Base-by-base conservation (phyloP, 352 stramenopile species). In the Phytophthora boehmeriae region DNA sequence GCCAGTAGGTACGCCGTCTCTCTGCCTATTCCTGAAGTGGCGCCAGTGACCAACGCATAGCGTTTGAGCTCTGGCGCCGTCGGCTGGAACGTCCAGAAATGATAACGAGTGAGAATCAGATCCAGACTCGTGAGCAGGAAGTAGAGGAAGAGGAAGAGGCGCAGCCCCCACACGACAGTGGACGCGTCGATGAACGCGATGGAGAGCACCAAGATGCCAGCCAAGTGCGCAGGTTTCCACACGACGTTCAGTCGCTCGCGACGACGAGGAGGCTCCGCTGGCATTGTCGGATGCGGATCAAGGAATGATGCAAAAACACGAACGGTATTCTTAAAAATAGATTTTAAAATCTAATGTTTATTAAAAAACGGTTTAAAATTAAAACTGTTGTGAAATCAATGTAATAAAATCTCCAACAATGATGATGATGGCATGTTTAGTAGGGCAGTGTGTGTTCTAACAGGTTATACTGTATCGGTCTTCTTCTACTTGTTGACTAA, bases 1-100 rank as follows among this genome's bases (percentile, higher is more conserved):
- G 84, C 85, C 20, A 97, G 73, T 45, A 85, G 45, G 62, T 87
- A 94, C 44, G 86, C 85, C 64, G 92, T 92, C 59, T 92, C 88
- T 13, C 71, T 63, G 1, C 89, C 89, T 19, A 97, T 71, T 0
- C 89, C 89, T 0, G 72, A 73, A 0, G 83, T 85, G 8, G 89
- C 88, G 17, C 89, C 89, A 0, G 86, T 96, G 34, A 96, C 63
- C 28, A 95, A 48, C 17, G 78, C 84, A 38, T 78, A 93, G 11
- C 68, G 76, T 59, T 88, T 82, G 20, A 71, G 64, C 57, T 80
- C 59, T 13, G 81, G 81, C 16, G 49, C 58, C 42, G 81, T 73
- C 4, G 78, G 65, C 66, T 85, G 54, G 56, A 89, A 88, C 5
- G 25, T 61, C 81, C 83, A 90, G 14, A 79, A 52, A 57, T 92